Evolutionary conservation across 192 early-diverging fungal genomes (phyloP).

Genomic region (Podochytrium sp.): DNA sequence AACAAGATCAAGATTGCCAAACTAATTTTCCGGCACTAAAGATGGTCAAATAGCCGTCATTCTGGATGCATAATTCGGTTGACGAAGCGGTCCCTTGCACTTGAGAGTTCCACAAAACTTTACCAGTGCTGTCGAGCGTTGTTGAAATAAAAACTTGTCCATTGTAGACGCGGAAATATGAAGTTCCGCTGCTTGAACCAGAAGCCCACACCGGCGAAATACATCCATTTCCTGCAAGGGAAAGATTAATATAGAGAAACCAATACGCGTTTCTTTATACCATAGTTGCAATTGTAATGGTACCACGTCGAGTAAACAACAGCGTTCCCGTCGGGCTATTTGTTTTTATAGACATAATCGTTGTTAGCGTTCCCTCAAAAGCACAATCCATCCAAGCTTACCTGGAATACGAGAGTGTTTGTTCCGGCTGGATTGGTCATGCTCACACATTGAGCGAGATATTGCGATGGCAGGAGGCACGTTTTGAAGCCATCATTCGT

Average conservation of each 20-base stretch:
- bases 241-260: too few relatives aligned
- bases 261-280: too few relatives aligned
- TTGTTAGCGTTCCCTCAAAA: too few relatives aligned
- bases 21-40: too few relatives aligned
- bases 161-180: neutral
- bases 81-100: neutral
- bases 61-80: neutral
- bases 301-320: too few relatives aligned
- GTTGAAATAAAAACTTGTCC: neutral
- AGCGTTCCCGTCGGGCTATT: neutral
- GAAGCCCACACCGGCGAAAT: neutral
- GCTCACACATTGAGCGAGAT: neutral
- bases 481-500: neutral
- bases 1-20: too few relatives aligned
- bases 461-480: neutral
- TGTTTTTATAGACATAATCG: too few relatives aligned
- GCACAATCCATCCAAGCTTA: neutral
- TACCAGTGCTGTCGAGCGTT: neutral
- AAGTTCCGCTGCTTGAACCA: neutral
- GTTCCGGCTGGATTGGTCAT: neutral
- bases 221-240: neutral
- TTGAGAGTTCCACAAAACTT: neutral
- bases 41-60: neutral
- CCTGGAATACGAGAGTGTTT: neutral
- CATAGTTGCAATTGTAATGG: too few relatives aligned